A percentile compares a stretch with the other conserved stretches of the same genome.
Evolutionary conservation across 495 filamentous ascomycete species (phyloP).

Genomic region (Symbiotaphrina buchneri): DNA sequence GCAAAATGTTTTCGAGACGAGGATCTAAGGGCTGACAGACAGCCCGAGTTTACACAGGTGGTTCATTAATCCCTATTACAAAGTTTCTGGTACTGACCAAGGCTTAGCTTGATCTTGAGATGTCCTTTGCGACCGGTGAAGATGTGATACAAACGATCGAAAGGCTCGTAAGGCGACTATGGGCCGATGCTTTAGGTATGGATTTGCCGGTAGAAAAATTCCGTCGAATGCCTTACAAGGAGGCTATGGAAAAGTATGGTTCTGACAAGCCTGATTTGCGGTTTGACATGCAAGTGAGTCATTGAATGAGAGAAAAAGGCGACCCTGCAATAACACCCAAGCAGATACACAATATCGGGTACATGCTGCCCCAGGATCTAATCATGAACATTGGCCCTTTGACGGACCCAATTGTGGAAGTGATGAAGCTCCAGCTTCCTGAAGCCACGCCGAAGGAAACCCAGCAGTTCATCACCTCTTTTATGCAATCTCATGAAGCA

Average conservation of each 20-base stretch:
- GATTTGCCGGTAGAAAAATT: constrained; percentile 18
- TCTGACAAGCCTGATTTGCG: constrained; percentile 85
- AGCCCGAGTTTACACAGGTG: constrained; percentile 94
- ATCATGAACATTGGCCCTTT: constrained; percentile 46
- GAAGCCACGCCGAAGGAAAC: constrained; percentile 24
- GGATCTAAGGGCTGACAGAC: constrained; percentile 76
- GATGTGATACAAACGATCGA: constrained; percentile 56
- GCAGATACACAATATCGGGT: constrained; percentile 38
- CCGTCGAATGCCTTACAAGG: constrained; percentile 39
- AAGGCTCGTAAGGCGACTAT: constrained; percentile 34
- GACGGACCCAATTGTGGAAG: constrained; percentile 41
- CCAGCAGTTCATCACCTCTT: constrained; percentile 34
- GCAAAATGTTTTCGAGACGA: constrained; percentile 93
- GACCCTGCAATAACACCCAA: not conserved
- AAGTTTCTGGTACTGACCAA: not conserved
- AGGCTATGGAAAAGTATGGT: constrained; percentile 63
- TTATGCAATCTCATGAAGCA: constrained; percentile 44
- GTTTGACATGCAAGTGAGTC: constrained; percentile 25
- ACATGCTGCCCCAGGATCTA: constrained; percentile 40
- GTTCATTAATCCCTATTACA: constrained; percentile 2
- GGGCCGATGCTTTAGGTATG: constrained; percentile 15
- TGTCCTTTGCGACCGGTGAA: constrained; percentile 54
- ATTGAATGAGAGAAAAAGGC: constrained; percentile 10
- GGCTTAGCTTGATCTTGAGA: constrained; percentile 75
- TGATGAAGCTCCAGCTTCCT: constrained; percentile 32